phyloP scores from a whole-genome alignment of 1,139 yeast genomes.

The Suhomyces kunorum region DNA sequence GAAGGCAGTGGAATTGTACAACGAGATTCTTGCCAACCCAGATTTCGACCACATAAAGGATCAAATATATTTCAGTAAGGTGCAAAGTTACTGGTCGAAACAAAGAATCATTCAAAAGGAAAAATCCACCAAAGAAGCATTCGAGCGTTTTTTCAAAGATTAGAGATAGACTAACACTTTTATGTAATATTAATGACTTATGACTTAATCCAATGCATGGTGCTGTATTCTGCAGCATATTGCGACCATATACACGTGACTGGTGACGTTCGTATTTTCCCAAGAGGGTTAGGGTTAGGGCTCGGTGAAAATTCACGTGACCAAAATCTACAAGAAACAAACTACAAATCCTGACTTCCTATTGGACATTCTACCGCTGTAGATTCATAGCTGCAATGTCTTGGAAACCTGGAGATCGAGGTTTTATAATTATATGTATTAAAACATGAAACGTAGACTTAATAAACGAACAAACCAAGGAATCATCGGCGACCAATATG shows the following conservation, averaged over 20 bases:
- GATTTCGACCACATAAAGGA: conserved; percentile 18
- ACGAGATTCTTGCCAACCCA: conserved; percentile 17
- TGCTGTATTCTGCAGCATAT: no score
- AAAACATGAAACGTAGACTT: conserved; percentile 15
- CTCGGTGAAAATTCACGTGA: conserved; percentile 16
- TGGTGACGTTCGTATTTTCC: conserved; percentile 6
- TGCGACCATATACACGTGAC: no score
- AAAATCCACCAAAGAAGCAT: conserved; percentile 22
- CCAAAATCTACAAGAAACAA: not conserved
- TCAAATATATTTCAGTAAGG: conserved; percentile 20
- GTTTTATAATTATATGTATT: conserved; percentile 16
- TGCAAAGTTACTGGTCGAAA: conserved; percentile 25
- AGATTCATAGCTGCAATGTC: not conserved
- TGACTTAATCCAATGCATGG: not conserved
- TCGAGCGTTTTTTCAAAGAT: conserved; percentile 18
- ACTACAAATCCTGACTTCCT: not conserved
- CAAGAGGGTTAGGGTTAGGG: conserved; percentile 19
- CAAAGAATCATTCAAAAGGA: conserved; percentile 19
- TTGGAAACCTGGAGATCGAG: not conserved
- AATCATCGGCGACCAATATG: conserved; percentile 7
- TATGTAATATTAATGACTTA: conserved; percentile 8
- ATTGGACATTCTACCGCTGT: not conserved
- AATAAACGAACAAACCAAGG: conserved; percentile 11
- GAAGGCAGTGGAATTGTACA: conserved; percentile 22
- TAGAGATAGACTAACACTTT: not conserved